phyloP scores from a whole-genome alignment of 108 stramenopile species.

The Conticribra guillardii region DNA sequence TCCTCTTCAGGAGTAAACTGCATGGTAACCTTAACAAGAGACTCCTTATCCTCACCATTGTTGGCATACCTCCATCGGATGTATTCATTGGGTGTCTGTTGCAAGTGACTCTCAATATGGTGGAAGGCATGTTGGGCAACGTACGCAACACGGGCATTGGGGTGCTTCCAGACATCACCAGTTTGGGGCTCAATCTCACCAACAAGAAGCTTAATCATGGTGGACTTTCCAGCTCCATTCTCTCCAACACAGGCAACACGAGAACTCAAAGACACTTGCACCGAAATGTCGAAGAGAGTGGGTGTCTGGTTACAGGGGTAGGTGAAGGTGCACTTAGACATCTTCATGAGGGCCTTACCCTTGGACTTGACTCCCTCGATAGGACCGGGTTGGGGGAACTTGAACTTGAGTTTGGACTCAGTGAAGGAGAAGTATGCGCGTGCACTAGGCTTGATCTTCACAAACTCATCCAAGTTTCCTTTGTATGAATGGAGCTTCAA shows the following conservation, averaged over 20 bases:
- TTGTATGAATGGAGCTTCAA: slow-evolving; percentile 96
- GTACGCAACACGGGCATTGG: slow-evolving; percentile 98
- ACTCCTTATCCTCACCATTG: slow-evolving; percentile 99
- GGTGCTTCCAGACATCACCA: slow-evolving; percentile 99
- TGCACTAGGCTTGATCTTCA: slow-evolving; percentile 95
- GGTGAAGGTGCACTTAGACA: slow-evolving; percentile 96
- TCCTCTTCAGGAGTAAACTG: slow-evolving; percentile 95
- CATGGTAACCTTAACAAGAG: slow-evolving; percentile 96
- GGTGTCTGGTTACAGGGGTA: slow-evolving; percentile 95
- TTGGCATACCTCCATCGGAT: slow-evolving; percentile 99
- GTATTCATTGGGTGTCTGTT: slow-evolving; percentile 99
- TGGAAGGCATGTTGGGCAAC: slow-evolving; percentile 99
- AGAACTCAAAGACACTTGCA: slow-evolving; percentile 97
- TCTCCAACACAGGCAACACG: slow-evolving; percentile 99
- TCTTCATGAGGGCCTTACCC: slow-evolving; percentile 99
- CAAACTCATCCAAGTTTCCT: slow-evolving; percentile 99
- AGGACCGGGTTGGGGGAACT: slow-evolving; percentile 95
- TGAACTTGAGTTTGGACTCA: slow-evolving; percentile 95
- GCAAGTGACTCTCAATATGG: slow-evolving; percentile 98
- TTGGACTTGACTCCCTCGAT: slow-evolving; percentile 99
- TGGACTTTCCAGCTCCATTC: slow-evolving; percentile 99
- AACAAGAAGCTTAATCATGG: slow-evolving; percentile 99
- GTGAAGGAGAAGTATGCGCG: slow-evolving; percentile 96
- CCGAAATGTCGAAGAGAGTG: slow-evolving; percentile 94
- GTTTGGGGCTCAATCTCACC: slow-evolving; percentile 96